Conservation (phyloP, 495 filamentous ascomycete genomes). For the Talaromyces thailandensis region DNA sequence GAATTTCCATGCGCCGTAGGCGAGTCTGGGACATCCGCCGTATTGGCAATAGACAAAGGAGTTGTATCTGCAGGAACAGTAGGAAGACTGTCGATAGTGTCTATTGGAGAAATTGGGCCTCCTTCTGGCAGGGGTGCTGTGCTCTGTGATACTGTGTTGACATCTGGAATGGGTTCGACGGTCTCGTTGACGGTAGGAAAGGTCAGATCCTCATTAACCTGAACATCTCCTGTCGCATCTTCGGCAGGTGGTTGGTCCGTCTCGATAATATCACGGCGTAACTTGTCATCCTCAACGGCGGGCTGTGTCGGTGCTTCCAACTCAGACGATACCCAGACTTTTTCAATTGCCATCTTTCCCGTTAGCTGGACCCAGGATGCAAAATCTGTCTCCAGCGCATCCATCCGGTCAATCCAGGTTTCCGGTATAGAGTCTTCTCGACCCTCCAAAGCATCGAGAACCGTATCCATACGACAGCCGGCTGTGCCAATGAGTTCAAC, state of each 20-base stretch:
- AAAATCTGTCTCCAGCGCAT: conserved; percentile 72
- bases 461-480: conserved; percentile 66
- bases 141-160: neutral
- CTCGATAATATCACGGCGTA: neutral
- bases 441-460: conserved; percentile 80
- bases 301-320: conserved; percentile 5
- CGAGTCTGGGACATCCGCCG: neutral
- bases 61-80: neutral
- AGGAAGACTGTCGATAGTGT: neutral
- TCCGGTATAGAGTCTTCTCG: conserved; percentile 76
- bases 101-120: neutral
- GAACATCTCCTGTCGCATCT: neutral
- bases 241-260: neutral
- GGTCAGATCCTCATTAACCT: neutral
- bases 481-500: conserved; percentile 59
- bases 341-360: conserved; percentile 34
- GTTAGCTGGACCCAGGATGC: conserved; percentile 61
- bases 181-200: neutral
- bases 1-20: neutral
- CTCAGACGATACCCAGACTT: conserved; percentile 28
- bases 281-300: neutral
- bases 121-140: neutral
- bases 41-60: neutral
- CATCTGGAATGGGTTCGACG: neutral
- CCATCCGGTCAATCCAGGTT: conserved; percentile 77